These are phyloP conservation scores for Brassica incana DNA, from an alignment of 345 rosid species.

Conservation along the genomic window DNA sequence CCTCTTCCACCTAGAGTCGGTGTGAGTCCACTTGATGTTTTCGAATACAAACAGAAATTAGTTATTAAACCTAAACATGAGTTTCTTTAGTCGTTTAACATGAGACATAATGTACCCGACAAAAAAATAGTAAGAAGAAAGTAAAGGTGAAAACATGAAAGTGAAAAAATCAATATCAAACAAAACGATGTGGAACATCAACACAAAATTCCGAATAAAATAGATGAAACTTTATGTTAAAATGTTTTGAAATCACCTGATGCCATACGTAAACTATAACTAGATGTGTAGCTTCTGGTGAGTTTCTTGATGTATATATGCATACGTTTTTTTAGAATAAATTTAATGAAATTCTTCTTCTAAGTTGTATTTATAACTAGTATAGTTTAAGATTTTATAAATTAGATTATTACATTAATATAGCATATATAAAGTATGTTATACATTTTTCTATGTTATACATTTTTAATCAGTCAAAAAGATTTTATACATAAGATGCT, in stretches of 20 bases:
- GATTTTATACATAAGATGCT: neutral
- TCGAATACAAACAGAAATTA: constrained; percentile 4
- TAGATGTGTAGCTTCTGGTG: too few species aligned
- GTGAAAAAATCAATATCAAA: neutral
- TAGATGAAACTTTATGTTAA: neutral
- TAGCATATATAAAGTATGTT: neutral
- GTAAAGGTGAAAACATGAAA: neutral
- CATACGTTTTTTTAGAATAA: neutral
- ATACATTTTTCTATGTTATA: too few species aligned
- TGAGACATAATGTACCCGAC: neutral
- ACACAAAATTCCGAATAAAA: neutral
- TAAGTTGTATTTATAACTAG: neutral
- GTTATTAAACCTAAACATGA: neutral
- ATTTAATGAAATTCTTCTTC: too few species aligned
- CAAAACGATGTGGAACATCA: neutral
- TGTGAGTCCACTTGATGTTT: constrained; percentile 21
- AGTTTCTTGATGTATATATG: neutral
- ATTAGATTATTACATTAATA: neutral
- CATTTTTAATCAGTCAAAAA: neutral
- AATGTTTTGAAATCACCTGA: neutral
- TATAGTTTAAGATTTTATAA: too few species aligned
- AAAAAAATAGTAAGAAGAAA: neutral
- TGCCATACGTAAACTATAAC: neutral
- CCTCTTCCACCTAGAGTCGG: constrained; percentile 28
- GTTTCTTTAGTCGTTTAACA: neutral